These are phyloP conservation scores for Trametes meyenii DNA, from an alignment of 768 basidiomycete species.

Conservation along the genomic window DNA sequence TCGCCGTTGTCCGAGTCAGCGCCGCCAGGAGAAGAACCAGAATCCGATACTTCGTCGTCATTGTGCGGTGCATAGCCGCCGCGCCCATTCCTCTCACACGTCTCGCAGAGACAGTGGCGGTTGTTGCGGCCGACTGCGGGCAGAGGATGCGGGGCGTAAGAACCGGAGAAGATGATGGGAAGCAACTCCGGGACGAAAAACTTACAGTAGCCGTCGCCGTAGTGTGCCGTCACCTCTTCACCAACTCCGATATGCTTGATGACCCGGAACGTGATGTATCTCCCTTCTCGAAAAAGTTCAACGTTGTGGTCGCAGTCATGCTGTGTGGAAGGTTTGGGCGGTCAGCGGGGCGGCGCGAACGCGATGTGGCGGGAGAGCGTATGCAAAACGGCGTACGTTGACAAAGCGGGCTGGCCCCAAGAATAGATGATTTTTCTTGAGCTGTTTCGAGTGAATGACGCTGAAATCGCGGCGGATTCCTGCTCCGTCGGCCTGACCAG, in stretches of 20 bases:
- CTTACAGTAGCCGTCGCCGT: conserved; percentile 90
- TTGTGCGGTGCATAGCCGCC: conserved; percentile 72
- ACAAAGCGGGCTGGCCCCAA: conserved; percentile 91
- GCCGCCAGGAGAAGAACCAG: conserved; percentile 44
- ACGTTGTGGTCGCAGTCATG: conserved; percentile 92
- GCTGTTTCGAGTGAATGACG: conserved; percentile 88
- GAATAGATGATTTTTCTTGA: conserved; percentile 92
- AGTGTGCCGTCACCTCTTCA: conserved; percentile 89
- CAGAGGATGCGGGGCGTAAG: conserved; percentile 26
- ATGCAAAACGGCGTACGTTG: conserved; percentile 59
- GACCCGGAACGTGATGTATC: conserved; percentile 87
- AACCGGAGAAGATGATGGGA: conserved; percentile 16
- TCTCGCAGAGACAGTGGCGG: conserved; percentile 82
- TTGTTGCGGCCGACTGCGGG: conserved; percentile 64
- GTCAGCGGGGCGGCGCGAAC: conserved; percentile 8
- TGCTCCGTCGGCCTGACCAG: conserved; percentile 54
- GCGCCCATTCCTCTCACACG: conserved; percentile 73
- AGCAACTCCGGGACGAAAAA: conserved; percentile 26
- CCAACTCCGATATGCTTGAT: conserved; percentile 76
- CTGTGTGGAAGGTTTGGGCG: conserved; percentile 40
- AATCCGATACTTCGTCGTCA: conserved; percentile 48
- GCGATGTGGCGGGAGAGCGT: background rate
- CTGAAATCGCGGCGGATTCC: conserved; percentile 83
- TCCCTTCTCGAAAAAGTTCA: conserved; percentile 85
- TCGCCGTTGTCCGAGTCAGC: conserved; percentile 39